Evolutionary conservation across 805 yeast genomes (phyloP), one percentile per base, ranked within the genome.

Genomic region (Diddensiella santjacobensis): DNA sequence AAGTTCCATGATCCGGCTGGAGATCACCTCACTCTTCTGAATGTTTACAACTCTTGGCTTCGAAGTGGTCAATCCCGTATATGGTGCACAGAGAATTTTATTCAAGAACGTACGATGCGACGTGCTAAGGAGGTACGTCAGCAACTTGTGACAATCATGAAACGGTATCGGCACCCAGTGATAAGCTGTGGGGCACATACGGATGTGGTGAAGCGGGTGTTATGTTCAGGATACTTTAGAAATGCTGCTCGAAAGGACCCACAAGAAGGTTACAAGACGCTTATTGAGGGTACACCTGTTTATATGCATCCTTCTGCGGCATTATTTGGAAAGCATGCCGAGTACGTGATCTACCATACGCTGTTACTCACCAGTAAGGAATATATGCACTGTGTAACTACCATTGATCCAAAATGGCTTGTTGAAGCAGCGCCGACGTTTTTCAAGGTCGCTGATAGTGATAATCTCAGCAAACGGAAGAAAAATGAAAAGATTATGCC

Each of bases 231-330:
- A 1, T 84, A 77, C 53, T 86, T 85, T 63, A 72, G 84, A 15
- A 81, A 85, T 51, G 66, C 81, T 1, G 86, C 87, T 0, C 67
- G 78, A 36, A 79, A 79, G 55, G 81, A 81, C 52, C 81, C 82
- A 35, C 83, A 86, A 52, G 75, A 80, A n/a, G 71, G 69, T 2
- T 71, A 66, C 57, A 59, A 60, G 44, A 70, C 74, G 2, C 53
- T 72, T 20, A 56, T 58, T 4, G 71, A 66, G 39, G 47, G 54
- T n/a, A 61, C 73, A 1, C 64, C 68, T 3, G 91, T 88, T 1
- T 75, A 71, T 58, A 73, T 91, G 26, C 99, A 91, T 59, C 99
- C 99, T 0, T 83, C 96, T 0, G 85, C 96, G 0, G 78, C 82
- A 0, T 61, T 91, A 24, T 80, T 77, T 58, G 81, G 79, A 50